phyloP scores from a whole-genome alignment of 768 basidiomycete genomes.

The Tylopilus vinaceipallidus region DNA sequence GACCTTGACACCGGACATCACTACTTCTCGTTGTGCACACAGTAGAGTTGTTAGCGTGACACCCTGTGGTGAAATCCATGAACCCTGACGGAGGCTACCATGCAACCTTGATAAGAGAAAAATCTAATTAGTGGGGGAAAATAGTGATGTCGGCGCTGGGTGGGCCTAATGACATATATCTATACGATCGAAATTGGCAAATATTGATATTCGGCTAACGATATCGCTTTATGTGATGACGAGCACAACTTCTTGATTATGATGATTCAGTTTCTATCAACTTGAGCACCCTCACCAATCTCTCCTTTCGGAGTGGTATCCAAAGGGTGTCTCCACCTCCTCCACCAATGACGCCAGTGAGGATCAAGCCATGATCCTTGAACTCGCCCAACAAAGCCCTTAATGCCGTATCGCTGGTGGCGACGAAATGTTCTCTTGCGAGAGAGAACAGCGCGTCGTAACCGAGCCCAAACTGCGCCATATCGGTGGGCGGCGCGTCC shows the following conservation, averaged over 20 bases:
- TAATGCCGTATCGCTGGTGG: conserved; percentile 83
- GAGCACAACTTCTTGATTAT: conserved; percentile 6
- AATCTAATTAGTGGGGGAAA: too few relatives aligned
- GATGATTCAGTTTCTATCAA: conserved; percentile 23
- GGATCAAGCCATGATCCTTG: conserved; percentile 85
- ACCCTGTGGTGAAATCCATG: neutral
- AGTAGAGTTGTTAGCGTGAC: neutral
- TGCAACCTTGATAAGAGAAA: neutral
- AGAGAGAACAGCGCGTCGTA: conserved; percentile 70
- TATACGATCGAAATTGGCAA: too few relatives aligned
- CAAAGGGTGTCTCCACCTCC: conserved; percentile 63
- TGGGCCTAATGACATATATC: too few relatives aligned
- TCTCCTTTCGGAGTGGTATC: conserved; percentile 84
- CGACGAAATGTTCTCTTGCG: conserved; percentile 82
- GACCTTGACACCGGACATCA: too few relatives aligned
- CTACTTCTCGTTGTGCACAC: too few relatives aligned
- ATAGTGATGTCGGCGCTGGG: too few relatives aligned
- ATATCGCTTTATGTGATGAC: conserved; percentile 1
- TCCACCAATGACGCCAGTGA: conserved; percentile 41
- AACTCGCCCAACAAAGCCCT: conserved; percentile 85
- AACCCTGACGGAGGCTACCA: too few relatives aligned
- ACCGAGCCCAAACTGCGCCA: conserved; percentile 53
- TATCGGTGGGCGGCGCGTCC: conserved; percentile 12
- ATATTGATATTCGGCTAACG: neutral
- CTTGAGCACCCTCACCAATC: conserved; percentile 49